Base-by-base conservation (phyloP, 306 rosid species). In the Delonix regia region DNA sequence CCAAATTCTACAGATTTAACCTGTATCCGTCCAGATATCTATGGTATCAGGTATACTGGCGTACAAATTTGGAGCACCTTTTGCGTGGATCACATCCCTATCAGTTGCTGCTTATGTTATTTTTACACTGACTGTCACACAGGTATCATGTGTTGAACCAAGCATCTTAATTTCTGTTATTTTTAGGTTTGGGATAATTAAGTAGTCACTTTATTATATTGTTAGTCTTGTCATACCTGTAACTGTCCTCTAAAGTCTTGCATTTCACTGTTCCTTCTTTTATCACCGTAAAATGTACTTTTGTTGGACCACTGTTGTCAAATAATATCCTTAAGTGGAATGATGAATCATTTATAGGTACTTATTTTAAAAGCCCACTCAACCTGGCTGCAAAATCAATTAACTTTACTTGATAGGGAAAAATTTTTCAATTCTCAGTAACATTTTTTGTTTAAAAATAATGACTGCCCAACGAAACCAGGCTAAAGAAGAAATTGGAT, bases 1-100 rank as follows among this genome's bases (percentile, higher is more conserved):
- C 81, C 73, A 78, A 81, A 48, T 80, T 86, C 80, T 68, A 80
- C 87, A 83, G 94, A 87, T 83, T 87, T 81, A 86, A 90, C 89
- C 81, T 83, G 79, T 86, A 41, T 86, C 84, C 81, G 49, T 93
- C 85, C 92, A 95, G 99, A 95, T 95, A 91, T 91, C 96, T 77
- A 86, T 95, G 98, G 99, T 95, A 84, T 85, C 99, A 72, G 99
- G 99, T 83, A 95, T 95, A 73, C 89, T 95, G 80, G 98, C 98
- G 62, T 95, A 95, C 91, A 91, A 93, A 69, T 93, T 93, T 83
- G 98, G 97, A 83, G 94, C 98, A 74, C 93, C 98, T 69, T 95
- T 95, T 88, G 99, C 97, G 0, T 86, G 90, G 91, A 95, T 95
- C 85, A 95, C 99, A 38, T 95, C 98, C 41, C 85, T 93, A 25